Evolutionary conservation across 352 stramenopile genomes (phyloP).

Genomic region (Globisporangium alternatum): DNA sequence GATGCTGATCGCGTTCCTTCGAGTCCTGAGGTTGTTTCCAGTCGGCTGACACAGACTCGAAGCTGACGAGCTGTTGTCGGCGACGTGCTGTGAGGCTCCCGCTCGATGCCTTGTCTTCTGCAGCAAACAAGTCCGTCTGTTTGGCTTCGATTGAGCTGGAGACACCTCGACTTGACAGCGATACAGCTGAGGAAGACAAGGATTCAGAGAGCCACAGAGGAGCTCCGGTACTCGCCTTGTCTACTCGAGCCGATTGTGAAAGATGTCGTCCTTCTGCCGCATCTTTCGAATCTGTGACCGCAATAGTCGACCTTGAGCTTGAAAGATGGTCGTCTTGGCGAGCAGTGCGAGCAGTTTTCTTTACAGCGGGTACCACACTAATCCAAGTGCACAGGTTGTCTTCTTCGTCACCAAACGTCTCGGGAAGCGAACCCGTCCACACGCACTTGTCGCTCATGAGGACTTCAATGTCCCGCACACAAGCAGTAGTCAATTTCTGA

Average conservation of each 20-base stretch:
- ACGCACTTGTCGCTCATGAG: constrained; percentile 55
- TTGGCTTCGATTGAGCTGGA: constrained; percentile 11
- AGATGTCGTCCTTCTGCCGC: neutral
- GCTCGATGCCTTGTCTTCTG: constrained; percentile 9
- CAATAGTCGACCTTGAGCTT: neutral
- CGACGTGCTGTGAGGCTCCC: constrained; percentile 12
- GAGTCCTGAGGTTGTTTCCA: neutral
- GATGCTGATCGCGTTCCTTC: neutral
- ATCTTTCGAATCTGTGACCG: neutral
- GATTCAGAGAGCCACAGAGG: constrained; percentile 21
- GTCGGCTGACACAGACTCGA: neutral
- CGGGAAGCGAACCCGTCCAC: constrained; percentile 72
- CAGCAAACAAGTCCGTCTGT: constrained; percentile 6
- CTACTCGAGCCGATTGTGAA: neutral
- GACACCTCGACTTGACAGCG: neutral
- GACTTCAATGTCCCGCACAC: constrained; percentile 64
- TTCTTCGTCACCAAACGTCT: constrained; percentile 66
- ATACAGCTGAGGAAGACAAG: neutral
- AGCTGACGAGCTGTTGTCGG: neutral
- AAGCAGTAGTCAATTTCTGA: constrained; percentile 42
- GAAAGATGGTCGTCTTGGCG: constrained; percentile 6
- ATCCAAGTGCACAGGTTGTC: constrained; percentile 73
- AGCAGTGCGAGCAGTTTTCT: constrained; percentile 35
- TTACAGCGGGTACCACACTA: constrained; percentile 30
- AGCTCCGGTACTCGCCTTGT: neutral